These are phyloP conservation scores for Malus orientalis DNA, from an alignment of 306 rosid genomes.

Conservation along the genomic window DNA sequence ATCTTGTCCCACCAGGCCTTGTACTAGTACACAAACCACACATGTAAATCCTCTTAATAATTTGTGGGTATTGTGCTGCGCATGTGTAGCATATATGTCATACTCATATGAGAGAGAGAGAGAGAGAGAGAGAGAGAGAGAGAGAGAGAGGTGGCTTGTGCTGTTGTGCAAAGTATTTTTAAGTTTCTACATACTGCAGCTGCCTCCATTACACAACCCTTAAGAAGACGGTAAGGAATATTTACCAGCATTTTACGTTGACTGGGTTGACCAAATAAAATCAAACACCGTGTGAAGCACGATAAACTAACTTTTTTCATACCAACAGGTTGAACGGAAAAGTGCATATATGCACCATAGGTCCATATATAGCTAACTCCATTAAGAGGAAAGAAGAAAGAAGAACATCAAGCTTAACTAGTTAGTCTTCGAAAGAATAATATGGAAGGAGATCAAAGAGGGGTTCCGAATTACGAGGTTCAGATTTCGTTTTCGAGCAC, in stretches of 20 bases:
- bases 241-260: background rate
- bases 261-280: background rate
- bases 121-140: conserved; percentile 47
- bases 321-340: background rate
- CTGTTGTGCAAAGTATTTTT: background rate
- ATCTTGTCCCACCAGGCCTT: background rate
- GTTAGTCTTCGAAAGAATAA: background rate
- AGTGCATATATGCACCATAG: no score
- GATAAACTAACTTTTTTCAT: background rate
- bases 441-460: conserved; percentile 65
- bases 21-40: background rate
- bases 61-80: conserved; percentile 32
- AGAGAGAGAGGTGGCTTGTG: conserved; percentile 9
- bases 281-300: background rate
- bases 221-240: conserved; percentile 32
- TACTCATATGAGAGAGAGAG: conserved; percentile 20
- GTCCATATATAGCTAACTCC: background rate
- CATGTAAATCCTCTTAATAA: background rate
- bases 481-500: conserved; percentile 60
- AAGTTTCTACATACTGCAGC: conserved; percentile 10
- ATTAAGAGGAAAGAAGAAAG: background rate
- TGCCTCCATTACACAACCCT: conserved; percentile 6
- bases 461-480: conserved; percentile 47
- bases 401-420: background rate
- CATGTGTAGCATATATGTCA: background rate